A percentile compares a stretch with the other conserved stretches of the same genome.
Evolutionary conservation across 2,329 filamentous ascomycete species (phyloP).

Genomic region (Diaporthe humulicola): DNA sequence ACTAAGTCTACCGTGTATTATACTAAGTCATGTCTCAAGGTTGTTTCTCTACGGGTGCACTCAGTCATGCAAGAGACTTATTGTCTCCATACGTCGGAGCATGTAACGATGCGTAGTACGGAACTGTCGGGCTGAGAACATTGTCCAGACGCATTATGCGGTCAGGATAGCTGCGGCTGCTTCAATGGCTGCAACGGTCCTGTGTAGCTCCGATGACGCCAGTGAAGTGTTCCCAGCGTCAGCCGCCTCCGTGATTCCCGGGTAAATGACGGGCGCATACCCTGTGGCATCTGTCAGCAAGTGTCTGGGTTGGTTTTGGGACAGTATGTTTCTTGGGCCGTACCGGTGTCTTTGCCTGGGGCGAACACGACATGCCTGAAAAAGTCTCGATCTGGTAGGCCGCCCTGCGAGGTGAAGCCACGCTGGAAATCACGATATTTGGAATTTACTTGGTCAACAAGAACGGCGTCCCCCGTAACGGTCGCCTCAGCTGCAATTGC

Average conservation of each 20-base stretch:
- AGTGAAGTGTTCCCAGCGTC: slow-evolving; percentile 8
- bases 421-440: slow-evolving; percentile 28
- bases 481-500: background rate
- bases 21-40: background rate
- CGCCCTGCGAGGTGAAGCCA: slow-evolving; percentile 19
- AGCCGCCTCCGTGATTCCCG: slow-evolving; percentile 9
- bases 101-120: too few species aligned
- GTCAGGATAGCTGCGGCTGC: background rate
- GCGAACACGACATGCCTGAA: slow-evolving; percentile 17
- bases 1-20: background rate
- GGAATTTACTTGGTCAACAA: background rate
- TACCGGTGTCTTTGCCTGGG: slow-evolving; percentile 11
- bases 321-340: background rate
- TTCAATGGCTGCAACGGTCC: slow-evolving; percentile 6
- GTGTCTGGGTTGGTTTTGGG: background rate
- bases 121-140: background rate
- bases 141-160: background rate
- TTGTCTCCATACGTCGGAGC: too few species aligned
- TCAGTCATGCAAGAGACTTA: background rate
- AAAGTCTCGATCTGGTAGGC: background rate
- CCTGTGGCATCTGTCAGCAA: slow-evolving; percentile 4
- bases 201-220: slow-evolving; percentile 14
- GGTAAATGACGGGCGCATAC: background rate
- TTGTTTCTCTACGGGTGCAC: background rate
- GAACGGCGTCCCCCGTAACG: background rate